phyloP scores from a whole-genome alignment of 441 rosid species.

The Eruca vesicaria region DNA sequence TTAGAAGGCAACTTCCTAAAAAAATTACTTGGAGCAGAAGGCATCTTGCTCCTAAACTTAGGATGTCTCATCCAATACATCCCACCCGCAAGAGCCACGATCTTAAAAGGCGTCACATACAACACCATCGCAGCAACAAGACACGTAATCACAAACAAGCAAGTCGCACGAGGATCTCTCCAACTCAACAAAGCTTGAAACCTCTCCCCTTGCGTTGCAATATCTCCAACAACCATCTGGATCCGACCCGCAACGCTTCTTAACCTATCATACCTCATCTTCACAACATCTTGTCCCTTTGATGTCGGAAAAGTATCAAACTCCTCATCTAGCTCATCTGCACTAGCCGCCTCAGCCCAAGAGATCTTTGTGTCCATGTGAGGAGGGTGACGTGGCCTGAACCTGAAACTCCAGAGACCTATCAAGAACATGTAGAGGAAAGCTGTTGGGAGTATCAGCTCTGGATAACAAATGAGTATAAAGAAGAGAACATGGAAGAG shows the following conservation, averaged over 20 bases:
- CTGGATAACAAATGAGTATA: slow-evolving; percentile 62
- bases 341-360: slow-evolving; percentile 60
- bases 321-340: slow-evolving; percentile 66
- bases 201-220: slow-evolving; percentile 69
- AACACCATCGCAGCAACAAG: slow-evolving; percentile 49
- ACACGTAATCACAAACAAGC: slow-evolving; percentile 56
- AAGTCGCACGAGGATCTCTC: slow-evolving; percentile 67
- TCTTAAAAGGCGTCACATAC: slow-evolving; percentile 61
- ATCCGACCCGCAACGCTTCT: slow-evolving; percentile 72
- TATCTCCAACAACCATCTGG: slow-evolving; percentile 67
- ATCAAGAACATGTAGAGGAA: slow-evolving; percentile 69
- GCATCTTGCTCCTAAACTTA: slow-evolving; percentile 62
- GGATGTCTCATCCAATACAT: slow-evolving; percentile 65
- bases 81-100: slow-evolving; percentile 48
- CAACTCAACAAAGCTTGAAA: slow-evolving; percentile 56
- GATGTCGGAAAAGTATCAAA: slow-evolving; percentile 67
- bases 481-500: slow-evolving; percentile 55
- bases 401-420: slow-evolving; percentile 58
- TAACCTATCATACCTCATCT: slow-evolving; percentile 70
- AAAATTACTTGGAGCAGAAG: slow-evolving; percentile 61
- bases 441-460: slow-evolving; percentile 58
- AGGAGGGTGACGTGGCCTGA: slow-evolving; percentile 57
- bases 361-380: slow-evolving; percentile 72
- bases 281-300: slow-evolving; percentile 49
- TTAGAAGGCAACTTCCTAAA: slow-evolving; percentile 57